Conservation (phyloP, 2,329 filamentous ascomycete species). For the Verticillium tricorpus region DNA sequence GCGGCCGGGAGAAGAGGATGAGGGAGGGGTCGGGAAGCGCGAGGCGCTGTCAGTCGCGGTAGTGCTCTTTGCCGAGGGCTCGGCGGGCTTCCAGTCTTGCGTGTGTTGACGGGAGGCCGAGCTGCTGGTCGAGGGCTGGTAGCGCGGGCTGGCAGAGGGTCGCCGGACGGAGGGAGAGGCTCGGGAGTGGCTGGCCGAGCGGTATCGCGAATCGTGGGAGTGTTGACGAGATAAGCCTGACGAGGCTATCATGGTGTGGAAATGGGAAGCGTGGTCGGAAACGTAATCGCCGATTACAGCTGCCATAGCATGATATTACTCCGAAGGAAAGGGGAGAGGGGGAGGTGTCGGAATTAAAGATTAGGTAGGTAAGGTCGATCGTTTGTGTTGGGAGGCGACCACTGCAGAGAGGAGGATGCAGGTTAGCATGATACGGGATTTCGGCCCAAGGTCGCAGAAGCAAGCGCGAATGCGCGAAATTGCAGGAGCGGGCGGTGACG, state of each 20-base stretch:
- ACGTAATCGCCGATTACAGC: constrained; percentile 67
- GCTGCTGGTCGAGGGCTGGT: constrained; percentile 10
- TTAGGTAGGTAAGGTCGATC: constrained; percentile 4
- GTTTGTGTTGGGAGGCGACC: constrained; percentile 2
- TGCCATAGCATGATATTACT: constrained; percentile 50
- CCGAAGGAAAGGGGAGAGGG: constrained; percentile 4
- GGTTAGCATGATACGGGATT: not conserved
- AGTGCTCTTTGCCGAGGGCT: constrained; percentile 12
- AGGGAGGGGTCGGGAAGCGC: constrained; percentile 49
- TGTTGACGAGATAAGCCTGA: constrained; percentile 41
- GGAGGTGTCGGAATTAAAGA: constrained; percentile 6
- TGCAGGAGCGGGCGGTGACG: not conserved
- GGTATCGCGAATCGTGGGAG: constrained; percentile 38
- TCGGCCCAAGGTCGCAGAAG: constrained; percentile 2
- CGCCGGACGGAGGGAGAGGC: constrained; percentile 18
- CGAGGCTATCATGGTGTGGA: constrained; percentile 64
- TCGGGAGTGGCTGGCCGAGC: constrained; percentile 28
- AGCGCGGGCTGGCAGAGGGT: constrained; percentile 25
- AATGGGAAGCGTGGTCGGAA: constrained; percentile 61
- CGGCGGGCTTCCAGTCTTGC: constrained; percentile 6
- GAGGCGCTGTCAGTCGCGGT: constrained; percentile 36
- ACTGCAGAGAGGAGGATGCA: not conserved
- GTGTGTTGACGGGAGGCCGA: constrained; percentile 7
- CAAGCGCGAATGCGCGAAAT: constrained; percentile 2
- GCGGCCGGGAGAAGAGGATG: constrained; percentile 45